phyloP scores from a whole-genome alignment of 768 basidiomycete genomes.

The Infundibulicybe gibba region DNA sequence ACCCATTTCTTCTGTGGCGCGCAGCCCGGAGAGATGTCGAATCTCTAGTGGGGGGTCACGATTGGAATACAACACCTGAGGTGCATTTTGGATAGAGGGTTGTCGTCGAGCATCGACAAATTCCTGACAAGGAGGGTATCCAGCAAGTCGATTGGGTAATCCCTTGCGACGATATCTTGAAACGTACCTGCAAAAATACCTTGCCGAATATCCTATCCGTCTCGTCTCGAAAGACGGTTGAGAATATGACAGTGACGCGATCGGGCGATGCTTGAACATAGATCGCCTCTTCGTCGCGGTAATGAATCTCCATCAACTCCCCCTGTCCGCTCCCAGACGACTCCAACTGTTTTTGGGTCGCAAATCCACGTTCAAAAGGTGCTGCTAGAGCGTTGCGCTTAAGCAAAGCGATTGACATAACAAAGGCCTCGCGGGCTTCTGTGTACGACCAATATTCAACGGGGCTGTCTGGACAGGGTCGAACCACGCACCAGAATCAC shows the following conservation, averaged over 20 bases:
- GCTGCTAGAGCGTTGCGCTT: conserved; percentile 95
- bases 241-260: conserved; percentile 97
- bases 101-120: conserved; percentile 97
- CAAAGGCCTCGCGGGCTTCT: conserved; percentile 80
- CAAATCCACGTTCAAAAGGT: conserved; percentile 89
- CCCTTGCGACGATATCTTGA: no score
- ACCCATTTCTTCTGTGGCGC: conserved; percentile 83
- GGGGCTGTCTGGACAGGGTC: background rate
- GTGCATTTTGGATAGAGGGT: conserved; percentile 92
- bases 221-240: conserved; percentile 94
- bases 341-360: conserved; percentile 80
- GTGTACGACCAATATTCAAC: conserved; percentile 11
- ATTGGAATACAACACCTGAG: conserved; percentile 93
- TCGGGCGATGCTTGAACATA: conserved; percentile 91
- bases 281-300: conserved; percentile 96
- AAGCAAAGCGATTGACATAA: conserved; percentile 78
- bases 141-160: no score
- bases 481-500: conserved; percentile 62
- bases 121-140: conserved; percentile 54
- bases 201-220: conserved; percentile 96
- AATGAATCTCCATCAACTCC: conserved; percentile 89
- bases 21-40: conserved; percentile 77
- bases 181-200: conserved; percentile 91
- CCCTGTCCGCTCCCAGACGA: conserved; percentile 62
- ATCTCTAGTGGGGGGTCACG: conserved; percentile 98